These are phyloP conservation scores for Ophiostoma piceae DNA, from an alignment of 2,329 filamentous ascomycete species.

Conservation along the genomic window DNA sequence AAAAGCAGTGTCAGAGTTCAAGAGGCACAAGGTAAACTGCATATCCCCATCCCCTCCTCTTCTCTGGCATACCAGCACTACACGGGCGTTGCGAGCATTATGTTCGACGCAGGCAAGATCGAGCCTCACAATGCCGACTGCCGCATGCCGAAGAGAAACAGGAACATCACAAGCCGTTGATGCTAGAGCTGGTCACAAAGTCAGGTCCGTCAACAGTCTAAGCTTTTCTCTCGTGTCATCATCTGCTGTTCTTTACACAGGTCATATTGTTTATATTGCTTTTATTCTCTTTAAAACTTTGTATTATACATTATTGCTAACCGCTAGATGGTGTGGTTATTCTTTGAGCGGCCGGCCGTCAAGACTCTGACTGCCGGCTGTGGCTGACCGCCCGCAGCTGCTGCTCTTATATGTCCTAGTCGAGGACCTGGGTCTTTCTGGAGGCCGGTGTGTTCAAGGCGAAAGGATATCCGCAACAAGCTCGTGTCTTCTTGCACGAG, in stretches of 20 bases:
- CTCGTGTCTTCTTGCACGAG: too few relatives aligned
- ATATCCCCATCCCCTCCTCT: too few relatives aligned
- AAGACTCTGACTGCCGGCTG: conserved; percentile 41
- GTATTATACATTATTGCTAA: conserved; percentile 5
- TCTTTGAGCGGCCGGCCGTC: conserved; percentile 39
- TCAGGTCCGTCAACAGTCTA: conserved; percentile 31
- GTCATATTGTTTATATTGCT: not conserved
- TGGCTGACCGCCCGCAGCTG: conserved; percentile 40
- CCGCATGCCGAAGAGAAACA: conserved; percentile 32
- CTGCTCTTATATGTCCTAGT: conserved; percentile 44
- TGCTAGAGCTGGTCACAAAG: conserved; percentile 33
- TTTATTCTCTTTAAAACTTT: too few relatives aligned
- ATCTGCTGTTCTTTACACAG: too few relatives aligned
- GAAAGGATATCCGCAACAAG: too few relatives aligned
- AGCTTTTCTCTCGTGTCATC: conserved; percentile 14
- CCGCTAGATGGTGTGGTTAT: conserved; percentile 39
- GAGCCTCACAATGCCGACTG: conserved; percentile 40
- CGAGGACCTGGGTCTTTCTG: conserved; percentile 42
- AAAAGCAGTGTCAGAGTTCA: not conserved
- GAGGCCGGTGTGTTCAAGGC: too few relatives aligned
- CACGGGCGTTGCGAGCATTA: conserved; percentile 36
- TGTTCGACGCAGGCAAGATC: conserved; percentile 27
- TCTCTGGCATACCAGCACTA: conserved; percentile 39
- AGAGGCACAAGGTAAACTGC: too few relatives aligned
- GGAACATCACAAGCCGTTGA: too few relatives aligned